These are phyloP conservation scores for Leucosporidium creatinivorum DNA, from an alignment of 768 basidiomycete species.

Conservation along the genomic window DNA sequence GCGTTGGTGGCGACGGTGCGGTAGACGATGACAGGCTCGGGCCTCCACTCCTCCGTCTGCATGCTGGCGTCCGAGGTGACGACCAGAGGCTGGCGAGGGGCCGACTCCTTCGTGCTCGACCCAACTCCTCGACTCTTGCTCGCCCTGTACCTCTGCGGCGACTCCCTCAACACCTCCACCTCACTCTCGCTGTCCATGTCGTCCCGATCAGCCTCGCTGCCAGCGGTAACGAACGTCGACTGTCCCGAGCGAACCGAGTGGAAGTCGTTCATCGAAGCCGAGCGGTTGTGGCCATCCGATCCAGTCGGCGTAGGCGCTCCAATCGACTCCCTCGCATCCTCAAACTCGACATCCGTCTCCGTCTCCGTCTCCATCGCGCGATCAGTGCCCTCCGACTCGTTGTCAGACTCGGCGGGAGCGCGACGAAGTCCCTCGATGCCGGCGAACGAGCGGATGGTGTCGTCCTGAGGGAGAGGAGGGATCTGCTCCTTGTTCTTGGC, in stretches of 20 bases:
- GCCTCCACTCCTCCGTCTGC: conserved; percentile 1
- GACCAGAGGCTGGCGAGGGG: not conserved
- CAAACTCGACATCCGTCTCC: conserved; percentile 36
- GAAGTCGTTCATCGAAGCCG: conserved; percentile 26
- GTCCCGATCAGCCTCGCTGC: not conserved
- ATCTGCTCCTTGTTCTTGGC: too few relatives aligned
- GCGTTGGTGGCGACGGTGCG: not conserved
- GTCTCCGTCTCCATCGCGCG: conserved; percentile 12
- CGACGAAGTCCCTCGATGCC: conserved; percentile 5
- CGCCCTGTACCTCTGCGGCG: not conserved
- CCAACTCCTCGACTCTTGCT: not conserved
- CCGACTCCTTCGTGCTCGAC: not conserved
- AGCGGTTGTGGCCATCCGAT: not conserved
- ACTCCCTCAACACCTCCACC: not conserved
- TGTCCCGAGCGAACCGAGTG: conserved; percentile 22
- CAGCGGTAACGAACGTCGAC: not conserved
- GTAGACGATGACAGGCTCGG: not conserved
- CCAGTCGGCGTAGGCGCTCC: conserved; percentile 13
- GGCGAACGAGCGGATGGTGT: conserved; percentile 18
- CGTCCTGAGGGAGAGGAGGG: not conserved
- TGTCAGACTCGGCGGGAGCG: conserved; percentile 4
- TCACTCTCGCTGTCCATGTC: not conserved
- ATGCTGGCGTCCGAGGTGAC: not conserved
- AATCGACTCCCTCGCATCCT: conserved; percentile 37
- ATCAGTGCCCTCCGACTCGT: conserved; percentile 4